These are phyloP conservation scores for Nidularia pulvinata DNA, from an alignment of 768 basidiomycete species.

Conservation along the genomic window DNA sequence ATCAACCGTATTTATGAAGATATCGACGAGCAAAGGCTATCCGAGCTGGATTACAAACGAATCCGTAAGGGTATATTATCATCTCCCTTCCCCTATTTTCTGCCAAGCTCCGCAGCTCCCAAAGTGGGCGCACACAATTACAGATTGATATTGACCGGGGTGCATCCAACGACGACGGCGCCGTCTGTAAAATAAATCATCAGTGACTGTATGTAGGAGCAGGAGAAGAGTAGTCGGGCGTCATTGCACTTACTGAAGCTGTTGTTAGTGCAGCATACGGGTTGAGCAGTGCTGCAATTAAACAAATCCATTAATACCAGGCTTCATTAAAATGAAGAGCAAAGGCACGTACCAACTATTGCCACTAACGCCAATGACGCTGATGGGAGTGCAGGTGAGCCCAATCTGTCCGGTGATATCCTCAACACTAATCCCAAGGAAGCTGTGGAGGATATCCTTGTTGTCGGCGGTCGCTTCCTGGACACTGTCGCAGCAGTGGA, in stretches of 20 bases:
- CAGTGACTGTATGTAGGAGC: too few species aligned
- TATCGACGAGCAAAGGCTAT: background rate
- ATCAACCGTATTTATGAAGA: too few species aligned
- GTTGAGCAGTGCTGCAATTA: background rate
- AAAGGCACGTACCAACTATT: background rate
- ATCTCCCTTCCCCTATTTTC: too few species aligned
- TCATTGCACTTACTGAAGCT: background rate
- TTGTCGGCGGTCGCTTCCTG: background rate
- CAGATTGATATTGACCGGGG: background rate
- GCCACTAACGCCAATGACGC: conserved; percentile 3
- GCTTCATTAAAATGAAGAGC: background rate
- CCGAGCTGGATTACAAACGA: background rate
- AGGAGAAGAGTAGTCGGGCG: too few species aligned
- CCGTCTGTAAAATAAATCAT: background rate
- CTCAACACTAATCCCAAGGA: background rate
- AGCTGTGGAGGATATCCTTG: background rate
- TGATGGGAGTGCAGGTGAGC: conserved; percentile 5
- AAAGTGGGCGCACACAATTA: background rate
- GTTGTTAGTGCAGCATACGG: background rate
- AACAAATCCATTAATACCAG: background rate
- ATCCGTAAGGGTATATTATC: too few species aligned
- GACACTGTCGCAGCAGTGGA: conserved; percentile 9
- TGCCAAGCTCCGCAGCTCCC: too few species aligned
- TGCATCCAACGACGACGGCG: background rate
- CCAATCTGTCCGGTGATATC: conserved; percentile 6